These are phyloP conservation scores for Starmerella vitae DNA, from an alignment of 805 yeast species.

Conservation along the genomic window DNA sequence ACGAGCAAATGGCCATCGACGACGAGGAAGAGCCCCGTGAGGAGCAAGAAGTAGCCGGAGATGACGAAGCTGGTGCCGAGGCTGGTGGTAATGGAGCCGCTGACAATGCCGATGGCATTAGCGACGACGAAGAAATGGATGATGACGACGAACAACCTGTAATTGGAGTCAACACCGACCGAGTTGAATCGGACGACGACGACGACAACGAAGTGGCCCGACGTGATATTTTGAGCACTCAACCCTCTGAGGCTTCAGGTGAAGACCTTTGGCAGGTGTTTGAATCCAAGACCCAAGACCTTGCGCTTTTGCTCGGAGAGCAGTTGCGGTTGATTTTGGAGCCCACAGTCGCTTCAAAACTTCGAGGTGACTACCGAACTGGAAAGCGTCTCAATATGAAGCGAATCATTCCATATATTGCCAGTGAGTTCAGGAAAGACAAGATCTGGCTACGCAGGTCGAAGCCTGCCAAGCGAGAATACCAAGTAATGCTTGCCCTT, in stretches of 20 bases:
- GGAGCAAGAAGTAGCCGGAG: slow-evolving; percentile 22
- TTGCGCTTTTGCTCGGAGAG: slow-evolving; percentile 79
- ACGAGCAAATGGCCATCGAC: slow-evolving; percentile 35
- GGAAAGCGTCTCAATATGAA: slow-evolving; percentile 97
- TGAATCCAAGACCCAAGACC: slow-evolving; percentile 73
- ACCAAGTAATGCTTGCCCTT: slow-evolving; percentile 92
- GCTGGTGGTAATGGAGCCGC: slow-evolving; percentile 24
- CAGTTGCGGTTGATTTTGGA: slow-evolving; percentile 84
- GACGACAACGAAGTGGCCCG: slow-evolving; percentile 3
- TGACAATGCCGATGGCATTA: slow-evolving; percentile 16
- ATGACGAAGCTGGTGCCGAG: slow-evolving; percentile 24
- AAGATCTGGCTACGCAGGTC: slow-evolving; percentile 97
- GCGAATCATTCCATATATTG: slow-evolving; percentile 93
- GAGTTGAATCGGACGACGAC: slow-evolving; percentile 2
- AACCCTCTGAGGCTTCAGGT: neutral
- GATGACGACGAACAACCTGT: slow-evolving; percentile 17
- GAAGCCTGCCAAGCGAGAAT: slow-evolving; percentile 92
- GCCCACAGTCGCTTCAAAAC: slow-evolving; percentile 91
- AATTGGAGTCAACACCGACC: slow-evolving; percentile 13
- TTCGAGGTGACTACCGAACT: slow-evolving; percentile 90
- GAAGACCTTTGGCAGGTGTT: slow-evolving; percentile 67
- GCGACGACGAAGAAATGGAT: slow-evolving; percentile 18
- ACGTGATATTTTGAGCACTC: neutral
- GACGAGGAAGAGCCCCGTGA: slow-evolving; percentile 25
- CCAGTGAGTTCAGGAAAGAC: slow-evolving; percentile 92